Conservation (phyloP, 257 asterid genomes). For the Avicennia marina region DNA sequence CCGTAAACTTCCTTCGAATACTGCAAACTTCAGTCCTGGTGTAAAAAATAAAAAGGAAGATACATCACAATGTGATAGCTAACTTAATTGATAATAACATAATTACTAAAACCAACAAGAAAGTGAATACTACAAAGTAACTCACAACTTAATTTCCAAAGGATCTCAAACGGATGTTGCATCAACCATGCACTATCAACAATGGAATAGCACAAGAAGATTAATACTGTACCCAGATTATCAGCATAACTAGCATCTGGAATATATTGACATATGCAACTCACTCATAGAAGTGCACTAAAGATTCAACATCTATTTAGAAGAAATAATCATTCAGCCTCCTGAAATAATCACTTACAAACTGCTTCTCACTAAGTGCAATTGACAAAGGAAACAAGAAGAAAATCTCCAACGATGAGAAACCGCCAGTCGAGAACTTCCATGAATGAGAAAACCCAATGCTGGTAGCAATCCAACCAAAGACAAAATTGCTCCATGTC, state of each 20-base stretch:
- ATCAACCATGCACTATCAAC: conserved; percentile 39
- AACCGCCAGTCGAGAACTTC: conserved; percentile 89
- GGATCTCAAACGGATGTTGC: conserved; percentile 46
- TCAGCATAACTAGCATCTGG: conserved; percentile 11
- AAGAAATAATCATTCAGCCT: conserved; percentile 45
- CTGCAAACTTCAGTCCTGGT: conserved; percentile 43
- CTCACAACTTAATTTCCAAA: conserved; percentile 35
- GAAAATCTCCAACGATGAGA: conserved; percentile 66
- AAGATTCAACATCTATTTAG: conserved; percentile 50
- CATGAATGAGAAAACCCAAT: conserved; percentile 62
- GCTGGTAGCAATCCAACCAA: conserved; percentile 68
- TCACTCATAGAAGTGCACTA: conserved; percentile 45
- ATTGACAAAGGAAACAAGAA: conserved; percentile 81
- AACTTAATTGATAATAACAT: background rate
- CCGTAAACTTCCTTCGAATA: conserved; percentile 26
- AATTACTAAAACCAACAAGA: background rate
- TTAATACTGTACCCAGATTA: conserved; percentile 14
- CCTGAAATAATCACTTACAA: conserved; percentile 43
- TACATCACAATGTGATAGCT: background rate
- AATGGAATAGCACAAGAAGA: conserved; percentile 21
- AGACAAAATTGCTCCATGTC: conserved; percentile 88
- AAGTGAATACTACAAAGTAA: conserved; percentile 25
- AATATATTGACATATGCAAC: conserved; percentile 26
- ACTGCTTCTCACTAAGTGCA: conserved; percentile 69
- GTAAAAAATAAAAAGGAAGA: background rate